Evolutionary conservation across 345 rosid genomes (phyloP).

Genomic region (Euphorbia tirucalli): DNA sequence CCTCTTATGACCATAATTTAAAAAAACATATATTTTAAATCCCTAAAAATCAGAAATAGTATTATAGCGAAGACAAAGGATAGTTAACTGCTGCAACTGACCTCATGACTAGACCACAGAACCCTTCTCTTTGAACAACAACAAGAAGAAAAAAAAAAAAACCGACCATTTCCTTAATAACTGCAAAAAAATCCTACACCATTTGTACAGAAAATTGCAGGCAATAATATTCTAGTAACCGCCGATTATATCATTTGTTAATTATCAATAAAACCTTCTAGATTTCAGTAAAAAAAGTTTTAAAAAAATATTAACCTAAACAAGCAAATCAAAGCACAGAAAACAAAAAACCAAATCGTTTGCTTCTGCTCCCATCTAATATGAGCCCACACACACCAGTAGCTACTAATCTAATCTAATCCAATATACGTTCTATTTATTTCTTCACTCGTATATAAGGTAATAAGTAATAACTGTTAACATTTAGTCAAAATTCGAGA

Average conservation of each 20-base stretch:
- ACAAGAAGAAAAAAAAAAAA: no score
- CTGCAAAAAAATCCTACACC: constrained; percentile 37
- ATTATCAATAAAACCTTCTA: constrained; percentile 28
- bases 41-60: no score
- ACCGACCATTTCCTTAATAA: constrained; percentile 50
- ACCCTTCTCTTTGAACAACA: constrained; percentile 13
- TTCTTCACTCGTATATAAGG: no score
- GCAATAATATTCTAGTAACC: constrained; percentile 27
- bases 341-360: not conserved
- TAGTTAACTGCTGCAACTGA: not conserved
- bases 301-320: constrained; percentile 5
- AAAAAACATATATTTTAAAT: no score
- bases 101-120: not conserved
- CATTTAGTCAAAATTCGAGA: no score
- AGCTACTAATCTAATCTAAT: no score
- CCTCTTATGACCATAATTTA: not conserved
- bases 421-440: no score
- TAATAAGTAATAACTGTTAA: no score
- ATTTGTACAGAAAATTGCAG: constrained; percentile 21
- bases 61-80: not conserved
- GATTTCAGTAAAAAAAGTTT: constrained; percentile 42
- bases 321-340: not conserved
- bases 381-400: no score
- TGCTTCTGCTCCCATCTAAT: not conserved
- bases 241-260: constrained; percentile 21